Evolutionary conservation across 2,329 filamentous ascomycete genomes (phyloP).

Genomic region (Xylariales sp.): DNA sequence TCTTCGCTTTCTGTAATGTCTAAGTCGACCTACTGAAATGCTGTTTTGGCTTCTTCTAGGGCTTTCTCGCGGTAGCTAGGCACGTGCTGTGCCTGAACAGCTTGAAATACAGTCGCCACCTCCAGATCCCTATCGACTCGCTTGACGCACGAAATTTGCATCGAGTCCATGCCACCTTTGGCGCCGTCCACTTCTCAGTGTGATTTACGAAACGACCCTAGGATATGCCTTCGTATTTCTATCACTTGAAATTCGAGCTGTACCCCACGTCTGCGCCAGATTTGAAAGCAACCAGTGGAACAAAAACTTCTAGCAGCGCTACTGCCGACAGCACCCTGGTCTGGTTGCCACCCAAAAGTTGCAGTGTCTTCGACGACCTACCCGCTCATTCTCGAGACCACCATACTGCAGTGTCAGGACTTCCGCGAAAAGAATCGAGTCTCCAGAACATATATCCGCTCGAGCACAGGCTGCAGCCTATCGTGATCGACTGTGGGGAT

Average conservation of each 20-base stretch:
- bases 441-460: not conserved
- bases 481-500: slow-evolving; percentile 47
- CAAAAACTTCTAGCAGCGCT: slow-evolving; percentile 2
- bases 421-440: too few relatives aligned
- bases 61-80: too few relatives aligned
- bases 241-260: slow-evolving; percentile 64
- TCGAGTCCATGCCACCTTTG: too few relatives aligned
- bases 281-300: slow-evolving; percentile 1
- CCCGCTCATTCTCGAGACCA: slow-evolving; percentile 33
- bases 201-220: too few relatives aligned
- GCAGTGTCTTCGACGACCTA: slow-evolving; percentile 52
- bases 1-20: too few relatives aligned
- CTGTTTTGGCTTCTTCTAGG: too few relatives aligned
- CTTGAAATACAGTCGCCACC: too few relatives aligned
- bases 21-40: too few relatives aligned
- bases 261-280: slow-evolving; percentile 44
- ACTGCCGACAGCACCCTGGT: slow-evolving; percentile 16
- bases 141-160: not conserved
- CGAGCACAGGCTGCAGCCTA: slow-evolving; percentile 11
- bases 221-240: slow-evolving; percentile 59
- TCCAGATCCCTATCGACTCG: too few relatives aligned
- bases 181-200: too few relatives aligned
- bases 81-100: too few relatives aligned
- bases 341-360: slow-evolving; percentile 46
- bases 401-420: too few relatives aligned